Evolutionary conservation across 2,329 filamentous ascomycete species (phyloP).

Genomic region (Botrytis medusae): DNA sequence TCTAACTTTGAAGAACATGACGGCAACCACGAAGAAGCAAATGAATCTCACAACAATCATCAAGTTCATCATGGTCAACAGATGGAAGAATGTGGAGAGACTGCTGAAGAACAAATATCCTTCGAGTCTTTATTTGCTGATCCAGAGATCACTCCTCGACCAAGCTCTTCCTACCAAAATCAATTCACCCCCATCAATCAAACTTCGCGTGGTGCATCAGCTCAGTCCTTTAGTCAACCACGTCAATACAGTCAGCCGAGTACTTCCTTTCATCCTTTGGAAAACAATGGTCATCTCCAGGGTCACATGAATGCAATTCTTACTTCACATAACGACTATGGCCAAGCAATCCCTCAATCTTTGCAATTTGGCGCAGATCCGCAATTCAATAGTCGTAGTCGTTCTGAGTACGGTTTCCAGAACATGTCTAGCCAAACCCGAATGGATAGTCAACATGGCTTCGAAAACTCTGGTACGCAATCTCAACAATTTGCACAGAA

Average conservation of each 20-base stretch:
- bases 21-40: not conserved
- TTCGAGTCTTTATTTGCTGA: not conserved
- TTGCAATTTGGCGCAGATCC: not conserved
- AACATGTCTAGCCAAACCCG: not conserved
- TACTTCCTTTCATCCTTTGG: not conserved
- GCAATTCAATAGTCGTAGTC: not conserved
- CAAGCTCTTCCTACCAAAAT: not conserved
- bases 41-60: not conserved
- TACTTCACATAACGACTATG: not conserved
- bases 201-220: not conserved
- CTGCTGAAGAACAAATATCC: not conserved
- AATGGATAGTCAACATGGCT: not conserved
- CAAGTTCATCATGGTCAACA: not conserved
- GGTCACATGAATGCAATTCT: not conserved
- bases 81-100: not conserved
- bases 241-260: not conserved
- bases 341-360: not conserved
- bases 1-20: not conserved
- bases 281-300: not conserved
- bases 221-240: not conserved
- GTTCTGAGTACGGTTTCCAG: not conserved
- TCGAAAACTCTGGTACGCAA: not conserved
- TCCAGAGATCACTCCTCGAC: constrained; percentile 4
- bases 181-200: not conserved
- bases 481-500: not conserved